Evolutionary conservation across 2,329 filamentous ascomycete species (phyloP), one percentile per base, ranked within the genome.

Genomic region (Sporothrix globosa): DNA sequence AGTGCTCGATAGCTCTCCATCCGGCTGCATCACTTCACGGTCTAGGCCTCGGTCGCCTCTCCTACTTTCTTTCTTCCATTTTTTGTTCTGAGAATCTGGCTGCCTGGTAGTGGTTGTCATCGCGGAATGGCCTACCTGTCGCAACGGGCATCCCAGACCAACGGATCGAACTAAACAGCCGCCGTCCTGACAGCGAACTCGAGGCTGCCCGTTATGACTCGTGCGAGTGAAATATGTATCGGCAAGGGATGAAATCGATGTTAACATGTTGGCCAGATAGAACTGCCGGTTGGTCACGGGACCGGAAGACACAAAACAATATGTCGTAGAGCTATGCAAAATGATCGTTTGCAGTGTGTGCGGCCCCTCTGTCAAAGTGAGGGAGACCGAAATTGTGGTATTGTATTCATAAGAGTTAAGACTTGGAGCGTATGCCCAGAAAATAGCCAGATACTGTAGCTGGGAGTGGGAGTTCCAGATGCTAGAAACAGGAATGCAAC

Each of bases 331-430:
- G 44, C 3, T 6, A 48, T 48, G 44, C 13, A 6, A 48, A 48
- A 19, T 19, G 14, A 48, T 48, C 44, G 44, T 56, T 34, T 34
- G 27, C n/a, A 56, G 17, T 30, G 13, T n/a, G 34, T 34, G 27
- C 27, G 34, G 34, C 9, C 19, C 24, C 24, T 27, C 53, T 34
- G 5, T 13, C 5, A 30, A 13, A 10, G 19, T 6, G 34, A 34
- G 56, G 27, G n/a, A 44, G n/a, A 24, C 56, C 19, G 10, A 21
- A 61, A 41, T 17, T 53, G 50, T 53, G 24, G 39, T 61, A 41
- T 61, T 61, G 54, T 56, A 56, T 24, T 41, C 7, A 21, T 21
- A n/a, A 11, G 19, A 60, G 56, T 60, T 54, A 17, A 41, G 56
- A 41, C 34, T 41, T 41, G 21, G 19, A 41, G 30, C 56, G 41